Conservation (phyloP, 2,329 filamentous ascomycete genomes). For the Nemania abortiva region DNA sequence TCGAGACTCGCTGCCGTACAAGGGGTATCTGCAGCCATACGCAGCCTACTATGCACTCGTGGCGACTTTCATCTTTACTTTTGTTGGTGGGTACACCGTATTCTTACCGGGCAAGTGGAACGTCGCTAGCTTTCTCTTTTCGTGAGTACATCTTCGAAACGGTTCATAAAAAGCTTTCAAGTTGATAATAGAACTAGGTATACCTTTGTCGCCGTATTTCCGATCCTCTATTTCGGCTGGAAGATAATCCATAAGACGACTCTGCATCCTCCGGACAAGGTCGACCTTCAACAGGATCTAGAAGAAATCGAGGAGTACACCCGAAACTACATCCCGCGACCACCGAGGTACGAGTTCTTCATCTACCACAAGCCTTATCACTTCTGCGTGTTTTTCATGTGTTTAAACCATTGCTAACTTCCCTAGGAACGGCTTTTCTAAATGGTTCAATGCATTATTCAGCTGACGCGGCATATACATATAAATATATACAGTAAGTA, state of each 20-base stretch:
- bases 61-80: slow-evolving; percentile 76
- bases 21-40: slow-evolving; percentile 76
- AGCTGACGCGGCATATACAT: slow-evolving; percentile 24
- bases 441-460: slow-evolving; percentile 47
- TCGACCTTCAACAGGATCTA: slow-evolving; percentile 72
- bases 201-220: slow-evolving; percentile 79
- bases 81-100: slow-evolving; percentile 81
- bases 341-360: slow-evolving; percentile 61
- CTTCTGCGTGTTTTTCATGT: background rate
- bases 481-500: background rate
- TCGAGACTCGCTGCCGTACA: slow-evolving; percentile 76
- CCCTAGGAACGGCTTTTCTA: slow-evolving; percentile 42
- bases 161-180: too few species aligned
- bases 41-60: slow-evolving; percentile 74
- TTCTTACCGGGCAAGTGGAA: slow-evolving; percentile 79
- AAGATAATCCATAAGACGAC: slow-evolving; percentile 76
- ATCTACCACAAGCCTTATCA: too few species aligned
- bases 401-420: slow-evolving; percentile 10
- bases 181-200: slow-evolving; percentile 59
- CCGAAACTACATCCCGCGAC: slow-evolving; percentile 66
- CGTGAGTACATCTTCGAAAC: slow-evolving; percentile 56
- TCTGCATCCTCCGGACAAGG: slow-evolving; percentile 66
- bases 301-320: slow-evolving; percentile 77
- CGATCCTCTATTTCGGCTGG: slow-evolving; percentile 76
- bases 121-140: slow-evolving; percentile 78